Evolutionary conservation across 2,329 filamentous ascomycete species (phyloP).

Genomic region (Colletotrichum sublineola): DNA sequence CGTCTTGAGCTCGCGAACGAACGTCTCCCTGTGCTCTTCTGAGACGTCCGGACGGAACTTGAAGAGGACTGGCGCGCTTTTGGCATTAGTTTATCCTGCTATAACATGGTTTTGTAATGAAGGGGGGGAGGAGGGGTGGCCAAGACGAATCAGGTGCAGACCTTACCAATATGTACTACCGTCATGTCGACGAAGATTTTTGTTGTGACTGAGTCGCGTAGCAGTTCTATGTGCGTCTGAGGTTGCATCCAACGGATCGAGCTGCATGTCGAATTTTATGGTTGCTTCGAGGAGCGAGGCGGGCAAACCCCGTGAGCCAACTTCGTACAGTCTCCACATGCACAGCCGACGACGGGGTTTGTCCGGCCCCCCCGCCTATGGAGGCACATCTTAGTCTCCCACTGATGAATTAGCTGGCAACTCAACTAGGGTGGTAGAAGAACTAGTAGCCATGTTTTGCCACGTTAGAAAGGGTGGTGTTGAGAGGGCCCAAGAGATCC

Average conservation of each 20-base stretch:
- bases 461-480: too few relatives aligned
- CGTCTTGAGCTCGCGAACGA: slow-evolving; percentile 61
- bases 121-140: too few relatives aligned
- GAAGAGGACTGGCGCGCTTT: slow-evolving; percentile 59
- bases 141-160: too few relatives aligned
- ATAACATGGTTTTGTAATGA: background rate
- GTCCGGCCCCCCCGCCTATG: too few relatives aligned
- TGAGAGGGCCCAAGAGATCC: too few relatives aligned
- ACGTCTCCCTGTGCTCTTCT: slow-evolving; percentile 57
- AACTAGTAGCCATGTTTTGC: too few relatives aligned
- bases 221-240: background rate
- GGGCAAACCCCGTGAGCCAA: background rate
- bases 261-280: background rate
- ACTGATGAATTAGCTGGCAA: too few relatives aligned
- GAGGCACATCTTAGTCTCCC: too few relatives aligned
- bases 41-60: slow-evolving; percentile 61
- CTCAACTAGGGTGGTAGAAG: too few relatives aligned
- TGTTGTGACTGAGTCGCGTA: background rate
- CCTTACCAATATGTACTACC: slow-evolving; percentile 11
- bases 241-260: background rate
- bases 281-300: background rate
- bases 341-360: too few relatives aligned
- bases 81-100: background rate
- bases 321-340: background rate
- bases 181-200: background rate